Conservation (phyloP, 129 eudicot genomes). For the Chrysanthemum seticuspe region DNA sequence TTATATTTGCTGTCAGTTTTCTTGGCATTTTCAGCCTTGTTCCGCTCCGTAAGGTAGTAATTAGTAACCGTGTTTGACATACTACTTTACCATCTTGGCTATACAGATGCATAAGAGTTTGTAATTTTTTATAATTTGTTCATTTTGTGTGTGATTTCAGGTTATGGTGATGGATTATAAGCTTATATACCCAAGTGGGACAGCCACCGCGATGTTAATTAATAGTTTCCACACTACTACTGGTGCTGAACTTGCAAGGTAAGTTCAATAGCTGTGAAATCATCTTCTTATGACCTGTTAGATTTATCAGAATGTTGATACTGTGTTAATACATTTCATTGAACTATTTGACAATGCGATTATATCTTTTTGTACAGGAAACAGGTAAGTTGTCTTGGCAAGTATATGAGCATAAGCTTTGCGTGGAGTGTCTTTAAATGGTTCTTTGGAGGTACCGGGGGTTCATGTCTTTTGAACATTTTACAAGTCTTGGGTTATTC, state of each 20-base stretch:
- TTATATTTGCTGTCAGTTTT: conserved; percentile 83
- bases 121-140: neutral
- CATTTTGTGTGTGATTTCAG: conserved; percentile 31
- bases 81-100: neutral
- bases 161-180: conserved; percentile 72
- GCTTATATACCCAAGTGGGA: conserved; percentile 94
- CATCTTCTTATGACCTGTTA: neutral
- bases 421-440: no score
- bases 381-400: conserved; percentile 50
- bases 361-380: conserved; percentile 42
- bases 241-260: conserved; percentile 96
- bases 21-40: conserved; percentile 94
- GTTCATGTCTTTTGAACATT: conserved; percentile 23
- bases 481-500: conserved; percentile 24
- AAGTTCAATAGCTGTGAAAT: conserved; percentile 6
- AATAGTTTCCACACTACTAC: conserved; percentile 89
- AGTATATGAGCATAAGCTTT: conserved; percentile 19
- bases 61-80: neutral
- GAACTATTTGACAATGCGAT: neutral
- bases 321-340: neutral
- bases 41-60: conserved; percentile 78
- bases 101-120: neutral
- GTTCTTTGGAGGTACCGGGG: conserved; percentile 23
- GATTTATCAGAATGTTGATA: no score
- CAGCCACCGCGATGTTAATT: conserved; percentile 93